These are phyloP conservation scores for Hygrophorus russula DNA, from an alignment of 768 basidiomycete species.

Conservation along the genomic window DNA sequence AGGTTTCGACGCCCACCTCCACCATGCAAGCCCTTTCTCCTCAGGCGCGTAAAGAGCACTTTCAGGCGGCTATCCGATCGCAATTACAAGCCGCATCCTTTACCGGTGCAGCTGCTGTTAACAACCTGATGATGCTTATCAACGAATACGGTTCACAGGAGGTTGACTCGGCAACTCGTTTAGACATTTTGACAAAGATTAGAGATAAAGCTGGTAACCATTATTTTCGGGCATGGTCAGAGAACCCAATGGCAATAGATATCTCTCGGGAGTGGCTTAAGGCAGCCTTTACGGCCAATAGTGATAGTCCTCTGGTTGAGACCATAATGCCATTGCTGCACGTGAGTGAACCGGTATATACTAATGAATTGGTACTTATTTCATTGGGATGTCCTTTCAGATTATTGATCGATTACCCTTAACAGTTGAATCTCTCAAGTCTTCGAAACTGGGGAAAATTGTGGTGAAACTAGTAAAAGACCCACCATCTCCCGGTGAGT, in stretches of 20 bases:
- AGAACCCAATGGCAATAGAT: slow-evolving; percentile 65
- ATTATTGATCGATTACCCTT: slow-evolving; percentile 79
- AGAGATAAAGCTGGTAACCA: slow-evolving; percentile 78
- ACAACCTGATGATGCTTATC: slow-evolving; percentile 45
- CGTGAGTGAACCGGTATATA: slow-evolving; percentile 36
- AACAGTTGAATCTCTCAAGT: slow-evolving; percentile 52
- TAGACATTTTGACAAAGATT: slow-evolving; percentile 72
- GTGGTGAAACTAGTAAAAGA: slow-evolving; percentile 70
- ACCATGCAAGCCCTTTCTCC: slow-evolving; percentile 20
- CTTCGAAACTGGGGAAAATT: slow-evolving; percentile 71
- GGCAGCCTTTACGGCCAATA: slow-evolving; percentile 47
- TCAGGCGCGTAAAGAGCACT: slow-evolving; percentile 44
- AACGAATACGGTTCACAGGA: slow-evolving; percentile 50
- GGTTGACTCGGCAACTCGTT: slow-evolving; percentile 50
- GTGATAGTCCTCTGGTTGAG: slow-evolving; percentile 46
- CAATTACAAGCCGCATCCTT: slow-evolving; percentile 49
- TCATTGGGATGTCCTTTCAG: slow-evolving; percentile 28
- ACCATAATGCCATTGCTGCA: slow-evolving; percentile 82
- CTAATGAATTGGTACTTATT: not conserved
- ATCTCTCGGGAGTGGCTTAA: slow-evolving; percentile 77
- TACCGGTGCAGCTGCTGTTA: slow-evolving; percentile 59
- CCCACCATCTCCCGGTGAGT: slow-evolving; percentile 73
- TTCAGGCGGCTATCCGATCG: slow-evolving; percentile 41
- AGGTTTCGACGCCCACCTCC: slow-evolving; percentile 6
- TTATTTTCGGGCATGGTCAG: slow-evolving; percentile 80